Evolutionary conservation across 257 asterid genomes (phyloP), one percentile per base, ranked within the genome.

Genomic region (Solanum raphanifolium): DNA sequence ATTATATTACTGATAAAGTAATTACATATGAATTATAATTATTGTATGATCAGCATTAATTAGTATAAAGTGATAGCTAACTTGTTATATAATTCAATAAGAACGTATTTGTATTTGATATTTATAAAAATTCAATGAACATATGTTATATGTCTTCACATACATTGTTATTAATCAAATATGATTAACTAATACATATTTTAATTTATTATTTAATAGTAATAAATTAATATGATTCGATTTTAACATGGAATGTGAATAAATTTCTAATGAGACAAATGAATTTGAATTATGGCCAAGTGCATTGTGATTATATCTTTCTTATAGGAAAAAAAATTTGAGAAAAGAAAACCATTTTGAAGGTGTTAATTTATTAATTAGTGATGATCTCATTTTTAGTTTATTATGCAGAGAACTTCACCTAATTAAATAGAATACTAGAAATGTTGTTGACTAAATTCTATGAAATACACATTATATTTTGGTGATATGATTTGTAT

Each of bases 171-270:
- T 7, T 55, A 52, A 52, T 52, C 23, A 52, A 52, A 55, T 7
- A 20, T 55, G 65, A 55, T 55, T 55, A 55, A 55, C 10, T 18
- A 55, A 18, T 18, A 52, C 0, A 18, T 52, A 46, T 46, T 46
- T 46, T 46, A 18, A 18, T 55, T 55, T 55, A 55, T 18, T 55
- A 55, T 20, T 18, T 55, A 18, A 6, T 13, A 18, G 25, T 55
- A 3, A 48, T 48, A 5, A 48, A 52, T 52, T 16, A 52, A 16
- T 52, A 20, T 46, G 62, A 55, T 55, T 55, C 0, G 11, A 55
- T 20, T 1, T 0, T 0, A 20, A 2, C 65, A 55, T 55, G 0
- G 25, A 55, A 20, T 55, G 0, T 20, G 65, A 20, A 55, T 55
- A 20, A 55, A 20, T 55, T 55, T 55, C 65, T 20, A 55, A 55